Evolutionary conservation across 768 basidiomycete genomes (phyloP).

Genomic region (Mycena maculata): DNA sequence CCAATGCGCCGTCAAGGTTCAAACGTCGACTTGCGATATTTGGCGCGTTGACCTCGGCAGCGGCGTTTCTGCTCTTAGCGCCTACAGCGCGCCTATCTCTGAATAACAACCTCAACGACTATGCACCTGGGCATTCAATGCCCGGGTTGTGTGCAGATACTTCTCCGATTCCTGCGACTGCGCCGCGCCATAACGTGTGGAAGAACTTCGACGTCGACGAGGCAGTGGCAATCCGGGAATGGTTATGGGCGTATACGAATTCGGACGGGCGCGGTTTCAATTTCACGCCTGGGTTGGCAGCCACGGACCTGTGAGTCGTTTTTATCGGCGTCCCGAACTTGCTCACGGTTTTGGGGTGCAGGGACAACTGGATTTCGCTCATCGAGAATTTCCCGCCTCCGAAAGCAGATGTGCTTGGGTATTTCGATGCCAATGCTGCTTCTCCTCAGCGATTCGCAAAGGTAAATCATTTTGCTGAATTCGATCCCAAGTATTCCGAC

Average conservation of each 20-base stretch:
- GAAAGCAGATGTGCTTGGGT: conserved; percentile 30
- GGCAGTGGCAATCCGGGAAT: conserved; percentile 27
- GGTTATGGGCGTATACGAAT: conserved; percentile 29
- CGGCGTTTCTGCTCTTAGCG: conserved; percentile 22
- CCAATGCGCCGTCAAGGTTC: background rate
- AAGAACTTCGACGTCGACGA: conserved; percentile 34
- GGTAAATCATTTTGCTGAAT: background rate
- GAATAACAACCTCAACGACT: background rate
- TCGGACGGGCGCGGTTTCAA: conserved; percentile 21
- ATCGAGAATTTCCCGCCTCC: conserved; percentile 32
- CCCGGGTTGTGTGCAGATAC: conserved; percentile 30
- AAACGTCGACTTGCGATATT: conserved; percentile 21
- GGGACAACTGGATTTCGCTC: conserved; percentile 28
- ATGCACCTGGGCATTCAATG: background rate
- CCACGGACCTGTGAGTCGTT: conserved; percentile 29
- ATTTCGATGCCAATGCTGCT: conserved; percentile 19
- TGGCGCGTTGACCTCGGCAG: conserved; percentile 9
- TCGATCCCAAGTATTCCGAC: background rate
- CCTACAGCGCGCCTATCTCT: conserved; percentile 6
- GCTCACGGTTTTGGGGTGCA: background rate
- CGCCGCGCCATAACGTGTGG: conserved; percentile 32
- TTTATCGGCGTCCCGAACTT: background rate
- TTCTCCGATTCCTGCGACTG: conserved; percentile 20
- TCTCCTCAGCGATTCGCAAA: conserved; percentile 27
- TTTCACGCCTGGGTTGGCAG: conserved; percentile 6